Evolutionary conservation across 78 protist genomes (phyloP), one percentile per base, ranked within the genome.

Genomic region (Protostelium mycophagum): DNA sequence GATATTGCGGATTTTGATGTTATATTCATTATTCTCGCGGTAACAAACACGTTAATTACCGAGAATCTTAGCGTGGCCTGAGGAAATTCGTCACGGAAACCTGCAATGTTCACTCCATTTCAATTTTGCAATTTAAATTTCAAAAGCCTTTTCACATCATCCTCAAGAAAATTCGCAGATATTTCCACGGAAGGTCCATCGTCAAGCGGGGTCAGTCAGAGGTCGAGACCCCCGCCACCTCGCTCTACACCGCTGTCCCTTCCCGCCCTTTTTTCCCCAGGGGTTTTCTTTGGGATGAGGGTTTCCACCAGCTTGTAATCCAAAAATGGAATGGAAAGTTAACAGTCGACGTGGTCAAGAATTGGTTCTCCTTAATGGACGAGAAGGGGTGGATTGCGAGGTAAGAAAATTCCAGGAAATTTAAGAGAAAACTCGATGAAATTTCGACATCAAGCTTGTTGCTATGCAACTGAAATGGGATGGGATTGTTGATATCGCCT

Each of bases 241-340:
- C 83, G 37, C 93, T 97, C 35, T 93, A 91, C 85, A 38, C 95
- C 31, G 96, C 97, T 25, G 91, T 94, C 28, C 99, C 99, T 31
- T 93, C 97, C 29, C 89, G 99, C 37, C n/a, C 98, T 38, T 91
- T 93, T 36, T 97, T 97, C 88, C 99, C 99, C 86, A 92, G 99
- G n/a, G 99, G 99, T 34, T 98, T 98, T 37, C 73, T 97, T n/a
- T 98, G 99, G 99, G 99, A 98, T 91, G 99, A 98, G 83, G 99
- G 98, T 28, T 98, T 97, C 93, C 98, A 97, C 87, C 97, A 97
- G 89, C 83, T 98, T 85, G 86, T 97, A n/a, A 35, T 96, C 34
- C 39, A 51, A 28, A 0, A 63, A 23, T 97, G 93, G 95, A 90
- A 95, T 85, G 37, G 51, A n/a, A 85, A 92, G 31, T 36, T 93